Evolutionary conservation across 352 stramenopile species (phyloP).

Genomic region (Phytopythium litorale): DNA sequence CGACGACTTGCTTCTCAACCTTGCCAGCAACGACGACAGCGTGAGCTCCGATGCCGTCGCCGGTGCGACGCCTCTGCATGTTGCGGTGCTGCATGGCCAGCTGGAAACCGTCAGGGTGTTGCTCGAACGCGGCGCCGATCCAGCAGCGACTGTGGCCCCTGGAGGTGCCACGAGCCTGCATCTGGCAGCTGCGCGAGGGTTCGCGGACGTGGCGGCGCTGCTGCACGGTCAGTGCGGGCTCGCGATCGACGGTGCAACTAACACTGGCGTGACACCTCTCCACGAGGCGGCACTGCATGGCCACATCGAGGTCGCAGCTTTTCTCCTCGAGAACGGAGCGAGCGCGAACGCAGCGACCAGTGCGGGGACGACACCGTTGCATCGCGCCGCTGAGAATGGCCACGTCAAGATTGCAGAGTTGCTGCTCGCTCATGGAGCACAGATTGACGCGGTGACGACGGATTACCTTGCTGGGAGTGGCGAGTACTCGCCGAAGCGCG

Average conservation of each 20-base stretch:
- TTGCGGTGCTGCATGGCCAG: constrained; percentile 58
- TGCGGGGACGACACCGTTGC: constrained; percentile 44
- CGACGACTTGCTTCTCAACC: neutral
- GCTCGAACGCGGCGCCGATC: constrained; percentile 33
- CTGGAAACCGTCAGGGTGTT: constrained; percentile 52
- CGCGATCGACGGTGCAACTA: constrained; percentile 28
- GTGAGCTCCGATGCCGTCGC: constrained; percentile 21
- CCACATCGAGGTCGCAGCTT: constrained; percentile 33
- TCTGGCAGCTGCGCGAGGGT: constrained; percentile 43
- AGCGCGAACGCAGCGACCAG: constrained; percentile 48
- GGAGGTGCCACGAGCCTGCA: constrained; percentile 43
- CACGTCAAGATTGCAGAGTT: constrained; percentile 47
- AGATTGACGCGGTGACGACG: constrained; percentile 53
- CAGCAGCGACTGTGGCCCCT: constrained; percentile 31
- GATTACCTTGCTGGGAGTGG: constrained; percentile 31
- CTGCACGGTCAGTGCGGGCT: constrained; percentile 35
- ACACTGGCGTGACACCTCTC: constrained; percentile 40
- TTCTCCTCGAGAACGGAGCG: constrained; percentile 35
- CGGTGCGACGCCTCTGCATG: constrained; percentile 48
- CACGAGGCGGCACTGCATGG: constrained; percentile 48
- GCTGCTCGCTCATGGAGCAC: constrained; percentile 43
- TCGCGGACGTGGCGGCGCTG: constrained; percentile 34
- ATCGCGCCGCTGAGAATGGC: constrained; percentile 47
- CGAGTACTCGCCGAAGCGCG: constrained; percentile 6
- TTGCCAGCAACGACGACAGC: neutral